Evolutionary conservation across 192 early-diverging fungal species (phyloP), one percentile per base, ranked within the genome.

Genomic region (Dispira parvispora): DNA sequence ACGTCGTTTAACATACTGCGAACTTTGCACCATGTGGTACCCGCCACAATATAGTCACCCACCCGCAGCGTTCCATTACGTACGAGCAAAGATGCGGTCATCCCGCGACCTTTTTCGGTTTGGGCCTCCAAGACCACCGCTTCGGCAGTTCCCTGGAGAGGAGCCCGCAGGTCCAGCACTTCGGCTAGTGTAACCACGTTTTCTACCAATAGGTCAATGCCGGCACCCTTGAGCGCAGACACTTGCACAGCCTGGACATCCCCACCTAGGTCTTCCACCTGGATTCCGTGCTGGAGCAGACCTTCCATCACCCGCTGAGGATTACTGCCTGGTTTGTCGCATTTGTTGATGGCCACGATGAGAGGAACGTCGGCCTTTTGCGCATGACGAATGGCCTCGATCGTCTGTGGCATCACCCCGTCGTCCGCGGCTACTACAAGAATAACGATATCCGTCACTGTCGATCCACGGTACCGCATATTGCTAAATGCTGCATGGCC

Each of bases 351-450:
- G 0, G 95, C 95, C 0, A 98, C 92, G 64, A 98, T 84, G 45
- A 98, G 83, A 21, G 93, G 91, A 20, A 92, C 88, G 55, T 80
- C 77, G 11, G 91, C 88, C 11, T 80, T 82, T 43, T 86, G 77
- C 8, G 92, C 88, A 71, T 94, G 93, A 67, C 91, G 80, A 60
- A 98, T 91, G 10, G 95, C 92, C 71, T 98, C 95, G 10, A 88
- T 74, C 2, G 95, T 98, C 69, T 98, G 95, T 1, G 95, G 95
- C 95, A 96, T 98, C 27, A 98, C 87, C 6, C 95, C 95, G 71
- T 96, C 95, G 67, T 96, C 95, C 11, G 92, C 95, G 5, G 92
- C 92, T 0, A 98, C 95, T 0, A 98, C 92, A n/a, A 98, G 74
- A 5, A 98, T 85, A 9, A 94, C 89, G 62, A 98, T 94, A 67